Percentiles rank a stretch among this genome's conserved stretches.
phyloP scores from a whole-genome alignment of 139 green algal species.

The Haematococcus lacustris region DNA sequence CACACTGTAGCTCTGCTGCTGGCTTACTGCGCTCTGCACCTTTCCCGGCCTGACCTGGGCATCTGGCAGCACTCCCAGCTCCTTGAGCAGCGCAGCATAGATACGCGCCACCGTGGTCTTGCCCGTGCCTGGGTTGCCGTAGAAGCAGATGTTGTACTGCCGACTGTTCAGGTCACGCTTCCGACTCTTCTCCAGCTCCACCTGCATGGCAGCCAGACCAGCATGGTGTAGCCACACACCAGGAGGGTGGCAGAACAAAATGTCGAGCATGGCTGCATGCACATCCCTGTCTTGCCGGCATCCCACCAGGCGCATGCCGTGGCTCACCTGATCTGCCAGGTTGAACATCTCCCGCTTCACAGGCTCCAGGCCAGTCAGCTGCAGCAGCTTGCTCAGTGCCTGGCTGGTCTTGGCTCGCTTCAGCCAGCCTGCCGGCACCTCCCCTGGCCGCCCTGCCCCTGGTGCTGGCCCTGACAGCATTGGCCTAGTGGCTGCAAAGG shows the following conservation, averaged over 20 bases:
- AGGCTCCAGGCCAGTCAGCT: constrained; percentile 21
- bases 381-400: constrained; percentile 18
- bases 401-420: neutral
- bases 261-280: too few relatives aligned
- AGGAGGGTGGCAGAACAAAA: too few relatives aligned
- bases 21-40: too few relatives aligned
- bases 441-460: neutral
- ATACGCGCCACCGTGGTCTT: constrained; percentile 44
- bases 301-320: neutral
- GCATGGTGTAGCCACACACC: neutral
- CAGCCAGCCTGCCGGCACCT: neutral
- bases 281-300: too few relatives aligned
- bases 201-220: constrained; percentile 10
- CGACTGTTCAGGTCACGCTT: constrained; percentile 1
- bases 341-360: constrained; percentile 32
- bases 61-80: constrained; percentile 27
- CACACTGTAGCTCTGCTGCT: too few relatives aligned
- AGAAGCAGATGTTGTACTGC: constrained; percentile 35
- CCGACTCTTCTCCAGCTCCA: constrained; percentile 36
- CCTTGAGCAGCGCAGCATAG: constrained; percentile 35
- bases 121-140: constrained; percentile 46
- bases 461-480: neutral
- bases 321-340: constrained; percentile 18
- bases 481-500: neutral
- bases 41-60: too few relatives aligned